Percentiles rank a stretch among this genome's conserved stretches.
phyloP scores from a whole-genome alignment of 164 flowering plant species.

The Aristolochia fimbriata region DNA sequence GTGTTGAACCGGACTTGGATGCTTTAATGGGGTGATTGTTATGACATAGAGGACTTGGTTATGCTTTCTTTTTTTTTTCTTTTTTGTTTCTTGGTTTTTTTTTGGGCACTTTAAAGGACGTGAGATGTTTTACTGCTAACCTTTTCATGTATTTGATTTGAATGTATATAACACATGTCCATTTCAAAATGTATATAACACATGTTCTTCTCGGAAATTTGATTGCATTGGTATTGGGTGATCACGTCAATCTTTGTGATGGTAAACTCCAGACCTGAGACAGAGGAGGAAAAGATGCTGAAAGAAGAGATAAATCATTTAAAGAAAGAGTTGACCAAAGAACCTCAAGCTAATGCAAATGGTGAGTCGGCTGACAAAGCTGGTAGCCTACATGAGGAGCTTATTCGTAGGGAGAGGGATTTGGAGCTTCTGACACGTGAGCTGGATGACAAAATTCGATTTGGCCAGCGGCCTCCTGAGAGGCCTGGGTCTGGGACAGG shows the following conservation, averaged over 20 bases:
- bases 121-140: too few relatives aligned
- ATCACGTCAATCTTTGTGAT: not conserved
- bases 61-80: too few relatives aligned
- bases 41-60: too few relatives aligned
- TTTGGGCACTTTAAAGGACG: too few relatives aligned
- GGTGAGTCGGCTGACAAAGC: conserved; percentile 13
- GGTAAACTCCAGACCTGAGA: conserved; percentile 25
- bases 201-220: too few relatives aligned
- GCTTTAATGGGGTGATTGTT: too few relatives aligned
- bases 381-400: conserved; percentile 10
- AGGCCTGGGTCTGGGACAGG: conserved; percentile 34
- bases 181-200: too few relatives aligned
- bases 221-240: not conserved
- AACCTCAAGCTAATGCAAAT: conserved; percentile 11
- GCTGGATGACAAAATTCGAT: conserved; percentile 48
- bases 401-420: conserved; percentile 18
- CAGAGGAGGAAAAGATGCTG: conserved; percentile 21
- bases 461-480: conserved; percentile 21
- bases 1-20: too few relatives aligned
- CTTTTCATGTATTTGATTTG: too few relatives aligned
- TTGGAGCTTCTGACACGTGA: conserved; percentile 32
- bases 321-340: conserved; percentile 21
- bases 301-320: conserved; percentile 27
- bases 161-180: too few relatives aligned
- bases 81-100: too few relatives aligned